These are phyloP conservation scores for Prosopis cineraria DNA, from an alignment of 306 rosid genomes.

Conservation along the genomic window DNA sequence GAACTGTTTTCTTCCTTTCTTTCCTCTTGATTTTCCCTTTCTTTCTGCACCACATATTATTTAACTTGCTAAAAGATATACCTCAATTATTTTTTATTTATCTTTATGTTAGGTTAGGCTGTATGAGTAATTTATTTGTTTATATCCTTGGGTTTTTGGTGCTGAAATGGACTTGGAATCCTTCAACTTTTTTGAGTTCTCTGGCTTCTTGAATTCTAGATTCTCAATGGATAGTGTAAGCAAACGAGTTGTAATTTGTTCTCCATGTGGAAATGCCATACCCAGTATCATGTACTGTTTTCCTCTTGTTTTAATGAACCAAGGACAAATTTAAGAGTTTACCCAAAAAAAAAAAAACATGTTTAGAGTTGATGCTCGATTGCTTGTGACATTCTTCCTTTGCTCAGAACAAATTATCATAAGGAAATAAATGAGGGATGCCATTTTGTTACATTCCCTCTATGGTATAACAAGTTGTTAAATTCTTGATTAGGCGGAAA, in stretches of 20 bases:
- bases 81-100: not conserved
- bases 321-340: not conserved
- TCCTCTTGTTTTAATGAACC: constrained; percentile 26
- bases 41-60: constrained; percentile 14
- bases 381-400: constrained; percentile 11
- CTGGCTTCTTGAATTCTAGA: not conserved
- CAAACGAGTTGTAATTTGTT: not conserved
- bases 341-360: not conserved
- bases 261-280: constrained; percentile 9
- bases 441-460: constrained; percentile 30
- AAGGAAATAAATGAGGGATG: constrained; percentile 5
- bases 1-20: not conserved
- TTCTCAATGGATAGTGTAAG: not conserved
- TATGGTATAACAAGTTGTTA: constrained; percentile 33
- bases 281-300: not conserved
- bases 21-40: not conserved
- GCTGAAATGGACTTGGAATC: constrained; percentile 16
- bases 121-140: not conserved
- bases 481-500: constrained; percentile 74
- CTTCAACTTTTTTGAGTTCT: not conserved
- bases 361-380: constrained; percentile 5
- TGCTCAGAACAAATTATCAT: constrained; percentile 13
- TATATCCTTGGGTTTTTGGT: not conserved
- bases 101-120: not conserved
- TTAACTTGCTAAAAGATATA: not conserved